A percentile compares a stretch with the other conserved stretches of the same genome.
Conservation (phyloP, 1,284 basidiomycete genomes). For the Rhodotorula glutinis region DNA sequence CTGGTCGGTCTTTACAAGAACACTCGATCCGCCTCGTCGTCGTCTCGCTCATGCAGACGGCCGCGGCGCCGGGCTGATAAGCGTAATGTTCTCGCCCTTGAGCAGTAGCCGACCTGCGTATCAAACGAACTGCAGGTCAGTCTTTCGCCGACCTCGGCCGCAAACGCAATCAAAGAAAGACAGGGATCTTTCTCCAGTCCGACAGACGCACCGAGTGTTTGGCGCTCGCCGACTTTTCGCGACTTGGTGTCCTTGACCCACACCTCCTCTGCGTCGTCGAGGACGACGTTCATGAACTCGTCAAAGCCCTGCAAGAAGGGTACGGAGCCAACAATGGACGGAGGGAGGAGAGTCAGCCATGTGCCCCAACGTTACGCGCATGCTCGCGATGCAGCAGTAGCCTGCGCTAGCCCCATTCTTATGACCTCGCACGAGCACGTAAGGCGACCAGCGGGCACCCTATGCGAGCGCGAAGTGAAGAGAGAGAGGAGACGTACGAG, state of each 20-base stretch:
- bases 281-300: constrained; percentile 98
- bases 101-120: constrained; percentile 80
- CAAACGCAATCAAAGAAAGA: too few relatives aligned
- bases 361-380: neutral
- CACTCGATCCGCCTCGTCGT: neutral
- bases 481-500: constrained; percentile 63
- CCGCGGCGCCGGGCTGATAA: constrained; percentile 63
- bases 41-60: neutral
- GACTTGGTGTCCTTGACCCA: constrained; percentile 70
- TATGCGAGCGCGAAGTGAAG: neutral
- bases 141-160: neutral
- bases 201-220: constrained; percentile 66
- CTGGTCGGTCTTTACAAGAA: too few relatives aligned
- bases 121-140: neutral
- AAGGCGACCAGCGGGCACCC: too few relatives aligned
- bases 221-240: constrained; percentile 60
- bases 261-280: constrained; percentile 92
- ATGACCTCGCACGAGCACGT: too few relatives aligned
- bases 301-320: constrained; percentile 76
- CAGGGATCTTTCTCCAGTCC: neutral
- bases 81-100: constrained; percentile 94
- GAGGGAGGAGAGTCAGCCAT: neutral
- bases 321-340: neutral
- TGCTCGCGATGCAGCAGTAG: too few relatives aligned
- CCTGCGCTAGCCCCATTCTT: too few relatives aligned